phyloP scores from a whole-genome alignment of 768 basidiomycete genomes.

The Podaxis mareebaensis region DNA sequence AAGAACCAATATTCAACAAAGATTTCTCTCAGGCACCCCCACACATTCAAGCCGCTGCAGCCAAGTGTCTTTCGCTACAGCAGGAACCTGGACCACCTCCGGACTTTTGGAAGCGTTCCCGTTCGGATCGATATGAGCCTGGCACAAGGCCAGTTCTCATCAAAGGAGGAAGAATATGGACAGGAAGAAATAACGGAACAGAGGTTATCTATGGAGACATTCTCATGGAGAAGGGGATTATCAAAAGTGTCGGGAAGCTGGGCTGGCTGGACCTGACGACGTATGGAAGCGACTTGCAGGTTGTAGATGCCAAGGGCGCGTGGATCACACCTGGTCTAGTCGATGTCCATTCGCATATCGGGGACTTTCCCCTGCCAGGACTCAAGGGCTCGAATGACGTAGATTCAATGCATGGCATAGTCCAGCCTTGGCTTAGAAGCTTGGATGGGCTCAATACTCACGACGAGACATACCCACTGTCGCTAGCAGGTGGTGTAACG shows the following conservation, averaged over 20 bases:
- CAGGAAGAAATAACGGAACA: constrained; percentile 67
- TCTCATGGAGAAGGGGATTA: constrained; percentile 67
- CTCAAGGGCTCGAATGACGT: constrained; percentile 55
- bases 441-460: constrained; percentile 83
- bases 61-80: constrained; percentile 45
- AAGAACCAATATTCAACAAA: background rate
- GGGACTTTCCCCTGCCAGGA: constrained; percentile 49
- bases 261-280: constrained; percentile 20
- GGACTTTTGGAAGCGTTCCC: constrained; percentile 47
- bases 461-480: constrained; percentile 67
- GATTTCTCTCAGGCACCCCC: constrained; percentile 16
- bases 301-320: constrained; percentile 63
- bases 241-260: constrained; percentile 58
- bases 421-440: constrained; percentile 65
- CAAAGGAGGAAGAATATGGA: constrained; percentile 83
- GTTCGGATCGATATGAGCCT: constrained; percentile 65
- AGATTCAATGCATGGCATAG: constrained; percentile 51
- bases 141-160: constrained; percentile 68
- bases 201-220: constrained; percentile 67
- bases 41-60: constrained; percentile 32
- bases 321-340: constrained; percentile 84
- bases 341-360: constrained; percentile 71
- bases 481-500: constrained; percentile 81
- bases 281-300: constrained; percentile 40
- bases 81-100: constrained; percentile 42